phyloP scores from a whole-genome alignment of 306 rosid species.

The Malus sylvestris region DNA sequence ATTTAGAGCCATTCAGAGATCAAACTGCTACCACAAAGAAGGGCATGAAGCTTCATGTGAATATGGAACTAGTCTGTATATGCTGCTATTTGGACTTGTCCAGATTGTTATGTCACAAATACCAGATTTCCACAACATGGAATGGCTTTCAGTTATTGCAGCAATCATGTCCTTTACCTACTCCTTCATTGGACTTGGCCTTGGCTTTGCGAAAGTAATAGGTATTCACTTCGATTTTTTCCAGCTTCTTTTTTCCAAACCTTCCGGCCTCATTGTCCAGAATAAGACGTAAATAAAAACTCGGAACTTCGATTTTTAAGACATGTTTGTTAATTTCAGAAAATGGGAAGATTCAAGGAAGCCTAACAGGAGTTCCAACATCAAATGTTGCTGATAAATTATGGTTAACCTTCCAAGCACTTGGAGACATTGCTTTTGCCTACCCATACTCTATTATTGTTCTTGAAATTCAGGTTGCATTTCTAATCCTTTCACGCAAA shows the following conservation, averaged over 20 bases:
- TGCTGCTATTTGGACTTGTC: constrained; percentile 66
- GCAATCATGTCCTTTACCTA: constrained; percentile 76
- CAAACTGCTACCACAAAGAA: constrained; percentile 74
- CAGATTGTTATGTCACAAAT: constrained; percentile 71
- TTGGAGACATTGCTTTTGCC: constrained; percentile 83
- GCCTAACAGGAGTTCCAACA: constrained; percentile 55
- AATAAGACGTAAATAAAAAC: neutral
- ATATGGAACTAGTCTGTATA: constrained; percentile 40
- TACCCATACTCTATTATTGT: constrained; percentile 70
- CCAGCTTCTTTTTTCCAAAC: neutral
- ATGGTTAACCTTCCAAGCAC: constrained; percentile 67
- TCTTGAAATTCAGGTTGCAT: constrained; percentile 70
- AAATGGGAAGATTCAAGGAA: constrained; percentile 70
- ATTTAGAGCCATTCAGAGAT: constrained; percentile 62
- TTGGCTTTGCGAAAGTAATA: constrained; percentile 53
- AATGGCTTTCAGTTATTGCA: constrained; percentile 67
- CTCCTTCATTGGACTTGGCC: constrained; percentile 62
- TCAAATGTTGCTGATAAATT: constrained; percentile 44
- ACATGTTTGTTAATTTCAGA: constrained; percentile 34
- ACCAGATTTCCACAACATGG: constrained; percentile 70
- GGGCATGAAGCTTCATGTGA: constrained; percentile 67
- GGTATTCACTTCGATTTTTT: constrained; percentile 29
- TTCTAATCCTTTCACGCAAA: neutral
- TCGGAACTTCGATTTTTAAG: neutral
- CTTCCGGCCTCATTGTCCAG: neutral